These are phyloP conservation scores for Colletotrichum destructivum DNA, from an alignment of 2,329 filamentous ascomycete species.

Conservation along the genomic window DNA sequence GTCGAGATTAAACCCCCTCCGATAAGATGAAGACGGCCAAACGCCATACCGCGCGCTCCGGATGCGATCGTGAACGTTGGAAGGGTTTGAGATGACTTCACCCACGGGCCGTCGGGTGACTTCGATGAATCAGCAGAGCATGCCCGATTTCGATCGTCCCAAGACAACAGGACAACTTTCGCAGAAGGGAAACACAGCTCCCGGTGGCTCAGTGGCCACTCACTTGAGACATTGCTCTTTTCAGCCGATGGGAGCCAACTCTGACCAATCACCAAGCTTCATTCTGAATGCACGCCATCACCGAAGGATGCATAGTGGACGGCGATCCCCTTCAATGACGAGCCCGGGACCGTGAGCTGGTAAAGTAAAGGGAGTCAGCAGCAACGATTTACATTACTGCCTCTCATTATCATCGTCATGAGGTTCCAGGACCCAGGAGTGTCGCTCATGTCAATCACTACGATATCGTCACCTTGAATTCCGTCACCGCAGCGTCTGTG, in stretches of 20 bases:
- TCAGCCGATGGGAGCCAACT: background rate
- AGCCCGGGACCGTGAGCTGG: conserved; percentile 12
- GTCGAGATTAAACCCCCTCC: background rate
- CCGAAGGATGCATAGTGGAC: conserved; percentile 39
- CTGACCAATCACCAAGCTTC: conserved; percentile 24
- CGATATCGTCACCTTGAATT: conserved; percentile 5
- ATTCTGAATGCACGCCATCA: conserved; percentile 10
- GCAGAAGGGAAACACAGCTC: conserved; percentile 15
- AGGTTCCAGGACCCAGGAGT: background rate
- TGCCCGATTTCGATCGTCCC: conserved; percentile 10
- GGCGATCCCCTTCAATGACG: conserved; percentile 32
- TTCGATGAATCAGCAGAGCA: conserved; percentile 23
- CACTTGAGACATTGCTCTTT: conserved; percentile 34
- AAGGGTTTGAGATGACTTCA: background rate
- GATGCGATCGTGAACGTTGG: conserved; percentile 34
- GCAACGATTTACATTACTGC: conserved; percentile 35
- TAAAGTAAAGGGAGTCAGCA: conserved; percentile 16
- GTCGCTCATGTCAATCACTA: conserved; percentile 18
- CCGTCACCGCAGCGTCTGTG: conserved; percentile 32
- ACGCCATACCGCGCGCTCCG: background rate
- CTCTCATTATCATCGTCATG: conserved; percentile 1
- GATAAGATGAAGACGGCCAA: conserved; percentile 25
- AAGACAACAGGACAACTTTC: conserved; percentile 2
- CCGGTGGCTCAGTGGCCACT: conserved; percentile 2
- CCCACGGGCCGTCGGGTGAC: background rate